Base-by-base conservation (phyloP, 257 asterid species). In the Ilex asprella region DNA sequence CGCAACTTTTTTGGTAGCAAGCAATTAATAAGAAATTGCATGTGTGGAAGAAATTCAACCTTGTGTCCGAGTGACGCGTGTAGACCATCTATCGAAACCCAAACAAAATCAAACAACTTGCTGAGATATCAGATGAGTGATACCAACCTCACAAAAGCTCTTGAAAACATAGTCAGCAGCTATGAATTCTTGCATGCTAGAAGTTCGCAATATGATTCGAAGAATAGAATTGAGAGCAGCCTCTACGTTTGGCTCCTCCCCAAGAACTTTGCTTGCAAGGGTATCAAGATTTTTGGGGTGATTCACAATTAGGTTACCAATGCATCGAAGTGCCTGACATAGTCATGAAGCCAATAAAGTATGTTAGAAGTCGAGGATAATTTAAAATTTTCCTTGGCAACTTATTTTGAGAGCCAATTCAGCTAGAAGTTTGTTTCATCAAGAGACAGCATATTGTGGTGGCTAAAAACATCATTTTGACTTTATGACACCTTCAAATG, bases 61-160 rank as follows among this genome's bases (percentile, higher is more conserved):
- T n/a, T n/a, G 14, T 29, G 27, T 14, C 0, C 11, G 13, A 44
- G 50, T n/a, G n/a, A n/a, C n/a, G n/a, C n/a, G n/a, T 49, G 54
- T 11, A 8, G 41, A 35, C 5, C 41, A 35, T 35, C 5, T 35
- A 3, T 35, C 0, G 7, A 4, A 35, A 35, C 41, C 41, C 5
- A 1, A 35, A 35, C 54, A 11, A 69, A 1, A n/a, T 61, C 9
- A 3, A 31, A 47, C 44, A 55, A 61, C 58, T 70, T 51, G 65
- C 60, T 3, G 57, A 8, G 1, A 52, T 66, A 57, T 39, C 41
- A 54, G 62, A 70, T 46, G 70, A 56, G 27, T 60, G 30, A 69
- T 31, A 66, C 93, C 70, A 73, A 92, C 99, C 99, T 92, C 95
- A 64, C 99, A 92, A 63, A 80, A 92, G 78, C 85, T 77, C 80